phyloP scores from a whole-genome alignment of 768 basidiomycete species.

The Tylopilus vinaceipallidus region DNA sequence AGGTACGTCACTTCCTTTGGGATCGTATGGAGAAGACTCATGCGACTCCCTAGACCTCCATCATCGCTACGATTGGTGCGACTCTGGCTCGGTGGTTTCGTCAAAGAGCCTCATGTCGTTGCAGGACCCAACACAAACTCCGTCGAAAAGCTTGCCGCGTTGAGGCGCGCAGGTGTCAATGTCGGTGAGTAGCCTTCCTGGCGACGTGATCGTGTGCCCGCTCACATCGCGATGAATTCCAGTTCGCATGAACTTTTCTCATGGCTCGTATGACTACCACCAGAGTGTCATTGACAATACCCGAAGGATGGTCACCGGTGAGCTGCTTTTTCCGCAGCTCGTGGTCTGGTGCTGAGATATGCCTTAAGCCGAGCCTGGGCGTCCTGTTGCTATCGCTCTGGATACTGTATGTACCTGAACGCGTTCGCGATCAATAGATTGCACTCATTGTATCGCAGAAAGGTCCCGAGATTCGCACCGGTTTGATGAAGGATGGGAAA shows the following conservation, averaged over 20 bases:
- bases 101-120: constrained; percentile 8
- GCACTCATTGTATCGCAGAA: constrained; percentile 52
- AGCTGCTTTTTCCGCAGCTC: constrained; percentile 20
- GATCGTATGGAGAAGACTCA: background rate
- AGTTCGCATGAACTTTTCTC: constrained; percentile 99
- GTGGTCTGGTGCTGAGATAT: constrained; percentile 3
- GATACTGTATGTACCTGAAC: constrained; percentile 73
- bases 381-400: constrained; percentile 95
- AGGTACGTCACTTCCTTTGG: constrained; percentile 50
- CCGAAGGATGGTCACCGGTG: constrained; percentile 78
- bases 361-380: constrained; percentile 56
- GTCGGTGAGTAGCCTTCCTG: constrained; percentile 64
- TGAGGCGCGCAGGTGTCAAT: constrained; percentile 93
- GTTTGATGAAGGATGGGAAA: constrained; percentile 79
- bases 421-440: background rate
- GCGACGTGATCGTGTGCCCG: background rate
- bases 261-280: constrained; percentile 98
- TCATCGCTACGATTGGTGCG: constrained; percentile 97
- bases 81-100: background rate
- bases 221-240: constrained; percentile 11
- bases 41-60: constrained; percentile 68
- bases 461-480: constrained; percentile 99
- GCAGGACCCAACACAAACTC: constrained; percentile 92
- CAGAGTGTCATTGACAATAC: constrained; percentile 99
- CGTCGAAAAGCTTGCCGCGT: constrained; percentile 80